Evolutionary conservation across 257 asterid genomes (phyloP), one percentile per base, ranked within the genome.

Genomic region (Solanum clarkiae): DNA sequence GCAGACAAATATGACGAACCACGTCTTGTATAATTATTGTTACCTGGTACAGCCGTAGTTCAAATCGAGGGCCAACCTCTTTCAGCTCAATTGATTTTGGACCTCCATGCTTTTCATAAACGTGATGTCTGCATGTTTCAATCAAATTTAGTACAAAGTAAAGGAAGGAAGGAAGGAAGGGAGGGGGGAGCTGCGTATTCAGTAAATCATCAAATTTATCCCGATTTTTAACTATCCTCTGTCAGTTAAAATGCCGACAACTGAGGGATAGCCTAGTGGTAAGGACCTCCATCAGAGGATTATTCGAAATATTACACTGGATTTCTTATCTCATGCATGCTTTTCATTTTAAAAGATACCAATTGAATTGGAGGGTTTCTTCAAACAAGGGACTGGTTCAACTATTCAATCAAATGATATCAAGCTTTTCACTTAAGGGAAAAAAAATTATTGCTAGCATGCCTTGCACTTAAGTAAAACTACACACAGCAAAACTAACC

Each of bases 51-150:
- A 93, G 98, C 80, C 91, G 92, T 90, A 96, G 71, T 86, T 96
- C 99, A 90, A 96, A 95, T 68, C 99, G 97, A 84, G 98, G 99
- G 15, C 98, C 99, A 85, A 96, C 86, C 91, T 96, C 99, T 87
- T 92, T 95, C 89, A 95, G 91, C 63, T 96, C 98, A 80, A 94
- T 26, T 66, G 98, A 95, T 89, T 96, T 96, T 82, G 98, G 95
- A 80, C 98, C 98, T 80, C 97, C 98, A 70, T 87, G 93, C 86
- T 93, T 92, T 89, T 94, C 97, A 86, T 92, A 94, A 62, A 95
- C 53, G 91, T 95, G 98, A 92, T 96, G 95, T 92, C 99, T 95
- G 93, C 92, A 90, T 22, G 60, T 69, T 81, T 17, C 86, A n/a
- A 72, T 17, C 42, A 80, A 87, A 40, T 55, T 88, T 84, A 85